Evolutionary conservation across 345 rosid genomes (phyloP).

Genomic region (Eucalyptus tenuipes): DNA sequence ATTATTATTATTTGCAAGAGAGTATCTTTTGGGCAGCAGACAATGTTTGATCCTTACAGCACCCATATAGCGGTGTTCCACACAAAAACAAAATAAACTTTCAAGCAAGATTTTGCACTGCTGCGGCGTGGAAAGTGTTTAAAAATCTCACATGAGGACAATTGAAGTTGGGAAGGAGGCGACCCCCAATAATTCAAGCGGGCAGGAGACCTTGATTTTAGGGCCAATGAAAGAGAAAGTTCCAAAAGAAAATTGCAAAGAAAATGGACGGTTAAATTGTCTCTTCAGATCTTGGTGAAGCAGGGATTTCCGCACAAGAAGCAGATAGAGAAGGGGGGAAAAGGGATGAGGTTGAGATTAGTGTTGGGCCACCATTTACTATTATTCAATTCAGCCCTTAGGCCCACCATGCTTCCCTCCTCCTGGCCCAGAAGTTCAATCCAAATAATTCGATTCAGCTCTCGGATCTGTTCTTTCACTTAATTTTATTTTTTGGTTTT

Average conservation of each 20-base stretch:
- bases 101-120: not conserved
- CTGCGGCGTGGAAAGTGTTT: not conserved
- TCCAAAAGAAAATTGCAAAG: not conserved
- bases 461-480: not conserved
- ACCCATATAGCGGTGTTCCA: not conserved
- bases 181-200: not conserved
- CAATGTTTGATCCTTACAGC: not conserved
- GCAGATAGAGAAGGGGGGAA: not conserved
- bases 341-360: not conserved
- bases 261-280: not conserved
- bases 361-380: not conserved
- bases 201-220: not conserved
- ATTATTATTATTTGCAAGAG: not conserved
- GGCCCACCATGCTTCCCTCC: not conserved
- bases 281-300: not conserved
- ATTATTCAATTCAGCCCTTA: not conserved
- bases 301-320: not conserved
- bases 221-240: not conserved
- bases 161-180: not conserved
- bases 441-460: not conserved
- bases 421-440: not conserved
- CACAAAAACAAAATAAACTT: not conserved
- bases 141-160: not conserved
- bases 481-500: not conserved
- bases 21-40: not conserved